Percentiles rank a stretch among this genome's conserved stretches.
These are phyloP conservation scores for Cruciata laevipes DNA, from an alignment of 257 asterid species.

Conservation along the genomic window DNA sequence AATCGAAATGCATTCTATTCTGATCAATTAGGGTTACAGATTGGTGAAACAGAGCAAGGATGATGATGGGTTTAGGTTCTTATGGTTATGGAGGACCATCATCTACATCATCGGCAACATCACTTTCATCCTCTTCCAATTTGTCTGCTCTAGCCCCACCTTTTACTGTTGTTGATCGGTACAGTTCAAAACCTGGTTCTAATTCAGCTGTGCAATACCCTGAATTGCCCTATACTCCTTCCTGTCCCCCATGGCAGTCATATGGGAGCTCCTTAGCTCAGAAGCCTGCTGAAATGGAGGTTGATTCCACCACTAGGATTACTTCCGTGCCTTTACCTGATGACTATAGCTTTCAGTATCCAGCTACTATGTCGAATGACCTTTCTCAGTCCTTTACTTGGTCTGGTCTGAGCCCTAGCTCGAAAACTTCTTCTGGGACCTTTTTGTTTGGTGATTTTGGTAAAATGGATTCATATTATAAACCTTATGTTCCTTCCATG, in stretches of 20 bases:
- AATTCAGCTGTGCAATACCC: constrained; percentile 38
- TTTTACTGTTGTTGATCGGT: constrained; percentile 77
- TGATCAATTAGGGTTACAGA: neutral
- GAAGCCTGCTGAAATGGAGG: constrained; percentile 27
- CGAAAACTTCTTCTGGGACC: constrained; percentile 19
- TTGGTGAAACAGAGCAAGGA: constrained; percentile 1
- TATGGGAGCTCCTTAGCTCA: constrained; percentile 44
- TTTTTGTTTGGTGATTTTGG: constrained; percentile 24
- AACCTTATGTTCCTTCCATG: constrained; percentile 37
- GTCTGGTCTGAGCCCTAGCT: constrained; percentile 31
- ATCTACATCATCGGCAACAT: constrained; percentile 44
- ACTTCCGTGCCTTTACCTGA: constrained; percentile 26
- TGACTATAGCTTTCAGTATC: constrained; percentile 29
- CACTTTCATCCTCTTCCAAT: constrained; percentile 58
- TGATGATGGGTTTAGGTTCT: constrained; percentile 68
- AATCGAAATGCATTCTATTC: neutral
- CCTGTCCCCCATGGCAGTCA: constrained; percentile 46
- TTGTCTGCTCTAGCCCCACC: constrained; percentile 96
- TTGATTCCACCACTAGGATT: constrained; percentile 34
- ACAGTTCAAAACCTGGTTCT: constrained; percentile 44
- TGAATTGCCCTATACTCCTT: constrained; percentile 34
- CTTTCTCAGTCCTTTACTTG: constrained; percentile 32
- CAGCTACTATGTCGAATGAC: constrained; percentile 29
- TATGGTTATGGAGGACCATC: constrained; percentile 58
- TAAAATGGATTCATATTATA: constrained; percentile 41